These are phyloP conservation scores for Mimosa pudica DNA, from an alignment of 306 rosid genomes.

Conservation along the genomic window DNA sequence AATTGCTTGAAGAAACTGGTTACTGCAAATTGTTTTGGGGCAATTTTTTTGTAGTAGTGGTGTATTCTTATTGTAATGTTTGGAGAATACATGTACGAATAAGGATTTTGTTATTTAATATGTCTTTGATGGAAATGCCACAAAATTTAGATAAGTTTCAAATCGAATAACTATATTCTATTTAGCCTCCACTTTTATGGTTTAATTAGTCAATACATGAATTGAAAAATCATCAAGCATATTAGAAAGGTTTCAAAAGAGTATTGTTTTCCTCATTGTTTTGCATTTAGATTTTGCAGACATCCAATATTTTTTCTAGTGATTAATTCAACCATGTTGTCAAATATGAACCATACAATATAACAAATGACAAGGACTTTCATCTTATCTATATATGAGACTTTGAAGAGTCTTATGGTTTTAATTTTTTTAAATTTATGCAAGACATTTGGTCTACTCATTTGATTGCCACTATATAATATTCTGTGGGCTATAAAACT, in stretches of 20 bases:
- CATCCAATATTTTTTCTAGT: neutral
- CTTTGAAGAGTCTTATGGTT: neutral
- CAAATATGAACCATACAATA: neutral
- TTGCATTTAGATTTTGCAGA: neutral
- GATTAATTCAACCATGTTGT: neutral
- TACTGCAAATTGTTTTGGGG: neutral
- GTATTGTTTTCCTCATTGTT: neutral
- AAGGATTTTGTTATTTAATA: neutral
- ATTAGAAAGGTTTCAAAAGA: neutral
- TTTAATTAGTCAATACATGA: neutral
- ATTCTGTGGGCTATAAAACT: slow-evolving; percentile 9
- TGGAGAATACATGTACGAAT: neutral
- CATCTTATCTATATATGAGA: neutral
- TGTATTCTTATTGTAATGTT: neutral
- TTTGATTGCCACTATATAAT: neutral
- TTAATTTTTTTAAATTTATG: neutral
- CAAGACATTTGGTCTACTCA: neutral
- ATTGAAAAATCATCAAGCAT: neutral
- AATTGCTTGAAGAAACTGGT: neutral
- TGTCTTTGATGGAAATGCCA: neutral
- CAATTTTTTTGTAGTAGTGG: neutral
- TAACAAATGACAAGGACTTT: neutral
- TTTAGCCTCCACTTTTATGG: neutral
- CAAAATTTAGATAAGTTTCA: neutral
- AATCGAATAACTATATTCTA: neutral